Base-by-base conservation (phyloP, 1,139 yeast genomes). In the Hyphopichia buzzinii region DNA sequence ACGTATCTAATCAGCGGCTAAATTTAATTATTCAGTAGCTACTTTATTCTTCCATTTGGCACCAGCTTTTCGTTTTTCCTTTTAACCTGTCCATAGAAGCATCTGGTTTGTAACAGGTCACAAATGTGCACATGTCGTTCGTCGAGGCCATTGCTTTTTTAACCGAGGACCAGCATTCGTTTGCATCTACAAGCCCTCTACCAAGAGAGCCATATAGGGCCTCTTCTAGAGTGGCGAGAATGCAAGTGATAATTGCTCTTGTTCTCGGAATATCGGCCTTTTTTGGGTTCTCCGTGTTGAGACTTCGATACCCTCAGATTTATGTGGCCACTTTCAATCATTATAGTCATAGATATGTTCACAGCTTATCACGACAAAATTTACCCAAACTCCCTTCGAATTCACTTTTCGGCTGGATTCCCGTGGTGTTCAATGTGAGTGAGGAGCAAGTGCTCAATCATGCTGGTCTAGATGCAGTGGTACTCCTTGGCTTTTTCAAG, bases 391-490 rank as follows among this genome's bases (percentile, higher is more conserved):
- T 65, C 29, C 76, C 72, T 16, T n/a, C n/a, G n/a, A 38, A 47
- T 31, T 72, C 86, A 4, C 54, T 85, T 16, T 81, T 89, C 49
- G 88, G 92, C 1, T 90, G 97, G 96, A 67, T 90, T 6, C 74
- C 81, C 1, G 76, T 79, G 0, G 63, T 90, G 13, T 78, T 77
- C 55, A 61, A 60, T 13, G 79, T 89, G 13, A 71, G 74, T 17
- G 97, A 92, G 49, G 74, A 77, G 25, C 88, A 89, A 46, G 78
- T 92, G 2, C 67, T 92, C 37, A 90, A 87, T 42, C 84, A 83
- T 53, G 96, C 97, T 1, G 98, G 98, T 0, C 64, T 92, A 30
- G 98, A 92, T 62, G 97, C 97, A 0, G 89, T 77, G 60, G 97
- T 90, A 37, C 87, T 83, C 50, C 63, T 87, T 21, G 83, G 85